Conservation (phyloP, 2,329 filamentous ascomycete species). For the Trichoderma atrobrunneum region DNA sequence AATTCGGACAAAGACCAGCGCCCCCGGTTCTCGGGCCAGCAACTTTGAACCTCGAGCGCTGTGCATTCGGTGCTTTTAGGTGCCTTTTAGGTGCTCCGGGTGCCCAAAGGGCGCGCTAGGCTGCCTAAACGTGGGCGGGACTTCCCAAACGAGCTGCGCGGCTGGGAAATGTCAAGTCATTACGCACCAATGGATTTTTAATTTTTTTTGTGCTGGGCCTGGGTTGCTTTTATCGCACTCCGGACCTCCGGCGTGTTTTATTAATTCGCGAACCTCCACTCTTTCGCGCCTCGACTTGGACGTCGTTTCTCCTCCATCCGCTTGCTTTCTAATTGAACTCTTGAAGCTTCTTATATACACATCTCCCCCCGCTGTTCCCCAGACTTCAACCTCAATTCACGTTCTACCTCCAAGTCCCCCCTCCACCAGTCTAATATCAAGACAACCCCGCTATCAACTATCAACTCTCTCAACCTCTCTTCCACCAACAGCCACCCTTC, state of each 20-base stretch:
- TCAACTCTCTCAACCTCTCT: background rate
- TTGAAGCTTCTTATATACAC: background rate
- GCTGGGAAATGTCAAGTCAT: background rate
- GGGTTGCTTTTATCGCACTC: background rate
- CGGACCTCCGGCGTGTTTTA: slow-evolving; percentile 15
- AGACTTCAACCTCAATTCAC: background rate
- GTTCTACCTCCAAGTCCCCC: background rate
- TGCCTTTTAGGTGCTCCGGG: background rate
- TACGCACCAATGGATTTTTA: slow-evolving; percentile 1
- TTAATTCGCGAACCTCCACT: slow-evolving; percentile 16
- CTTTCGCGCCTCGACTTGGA: background rate
- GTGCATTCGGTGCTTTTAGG: background rate
- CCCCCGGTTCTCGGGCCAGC: background rate
- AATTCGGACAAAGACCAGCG: slow-evolving; percentile 9
- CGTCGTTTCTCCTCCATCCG: background rate
- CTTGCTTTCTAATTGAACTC: background rate
- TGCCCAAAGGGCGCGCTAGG: background rate
- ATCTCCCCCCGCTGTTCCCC: background rate
- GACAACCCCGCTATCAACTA: background rate
- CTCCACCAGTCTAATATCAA: background rate
- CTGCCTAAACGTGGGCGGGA: slow-evolving; percentile 5
- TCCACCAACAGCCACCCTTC: slow-evolving; percentile 4
- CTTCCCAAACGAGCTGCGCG: background rate
- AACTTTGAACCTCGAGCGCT: background rate
- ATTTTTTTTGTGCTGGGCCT: background rate